phyloP scores from a whole-genome alignment of 2,329 filamentous ascomycete genomes.

The Reticulascus tulasneorum region DNA sequence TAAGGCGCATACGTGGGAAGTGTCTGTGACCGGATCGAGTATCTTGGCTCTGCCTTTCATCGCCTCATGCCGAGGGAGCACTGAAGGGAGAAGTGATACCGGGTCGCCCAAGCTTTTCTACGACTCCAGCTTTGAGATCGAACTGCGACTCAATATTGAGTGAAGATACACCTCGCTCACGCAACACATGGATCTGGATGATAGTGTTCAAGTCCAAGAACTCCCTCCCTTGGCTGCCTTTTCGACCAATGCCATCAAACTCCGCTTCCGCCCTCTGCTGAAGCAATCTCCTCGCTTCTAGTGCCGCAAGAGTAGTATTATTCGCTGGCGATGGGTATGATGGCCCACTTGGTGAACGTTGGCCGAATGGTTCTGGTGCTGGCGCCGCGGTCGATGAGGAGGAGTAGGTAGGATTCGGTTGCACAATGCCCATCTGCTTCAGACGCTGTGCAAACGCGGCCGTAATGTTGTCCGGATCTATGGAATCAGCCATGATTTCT shows the following conservation, averaged over 20 bases:
- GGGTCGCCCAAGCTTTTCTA: constrained; percentile 38
- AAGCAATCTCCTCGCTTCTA: constrained; percentile 43
- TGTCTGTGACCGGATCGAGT: no score
- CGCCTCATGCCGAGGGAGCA: no score
- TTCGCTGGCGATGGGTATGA: constrained; percentile 24
- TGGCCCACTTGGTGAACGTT: constrained; percentile 19
- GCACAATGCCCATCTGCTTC: constrained; percentile 50
- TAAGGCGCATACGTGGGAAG: no score
- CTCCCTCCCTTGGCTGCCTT: constrained; percentile 31
- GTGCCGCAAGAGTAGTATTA: constrained; percentile 45
- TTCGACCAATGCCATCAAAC: constrained; percentile 33
- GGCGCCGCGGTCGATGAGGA: constrained; percentile 42
- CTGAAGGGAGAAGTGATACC: constrained; percentile 25
- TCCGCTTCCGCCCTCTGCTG: constrained; percentile 41
- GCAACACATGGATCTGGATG: constrained; percentile 41
- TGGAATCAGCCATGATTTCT: constrained; percentile 37
- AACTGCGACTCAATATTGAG: constrained; percentile 43
- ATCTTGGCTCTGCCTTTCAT: no score
- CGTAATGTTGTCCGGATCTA: constrained; percentile 36
- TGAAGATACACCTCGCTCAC: constrained; percentile 31
- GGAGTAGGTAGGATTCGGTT: constrained; percentile 51
- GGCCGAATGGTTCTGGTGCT: constrained; percentile 8
- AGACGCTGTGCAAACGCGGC: constrained; percentile 49
- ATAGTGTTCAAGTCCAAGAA: constrained; percentile 46
- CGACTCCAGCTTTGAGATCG: constrained; percentile 39